phyloP scores from a whole-genome alignment of 805 yeast species.

The Citeromyces matritensis region DNA sequence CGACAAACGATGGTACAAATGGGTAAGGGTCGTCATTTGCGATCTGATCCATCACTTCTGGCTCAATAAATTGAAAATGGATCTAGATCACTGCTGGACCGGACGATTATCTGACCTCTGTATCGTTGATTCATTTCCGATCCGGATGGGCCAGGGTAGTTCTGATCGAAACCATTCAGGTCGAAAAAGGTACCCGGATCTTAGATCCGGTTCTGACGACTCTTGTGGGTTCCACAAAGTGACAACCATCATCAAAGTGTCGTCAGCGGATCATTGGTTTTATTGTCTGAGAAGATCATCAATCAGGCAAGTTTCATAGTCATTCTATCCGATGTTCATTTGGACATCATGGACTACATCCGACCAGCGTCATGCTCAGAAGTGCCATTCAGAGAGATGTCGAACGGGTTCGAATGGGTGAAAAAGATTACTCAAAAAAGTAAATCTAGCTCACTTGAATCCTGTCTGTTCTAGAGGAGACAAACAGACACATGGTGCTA shows the following conservation, averaged over 20 bases:
- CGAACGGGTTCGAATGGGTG: constrained; percentile 99
- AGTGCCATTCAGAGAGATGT: constrained; percentile 86
- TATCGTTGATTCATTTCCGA: too few relatives aligned
- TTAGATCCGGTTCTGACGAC: too few relatives aligned
- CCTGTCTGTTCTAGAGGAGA: constrained; percentile 61
- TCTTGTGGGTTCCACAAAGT: constrained; percentile 89
- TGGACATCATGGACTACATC: constrained; percentile 94
- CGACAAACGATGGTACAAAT: too few relatives aligned
- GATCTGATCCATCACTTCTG: too few relatives aligned
- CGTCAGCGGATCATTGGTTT: constrained; percentile 97
- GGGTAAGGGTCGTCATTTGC: too few relatives aligned
- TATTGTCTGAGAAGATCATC: constrained; percentile 91
- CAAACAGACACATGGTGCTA: constrained; percentile 89
- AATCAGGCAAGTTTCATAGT: constrained; percentile 80
- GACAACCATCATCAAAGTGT: constrained; percentile 82
- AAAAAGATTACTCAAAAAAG: constrained; percentile 87
- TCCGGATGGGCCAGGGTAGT: too few relatives aligned
- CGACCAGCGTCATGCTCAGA: constrained; percentile 89
- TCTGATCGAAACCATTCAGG: too few relatives aligned
- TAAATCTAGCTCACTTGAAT: constrained; percentile 47
- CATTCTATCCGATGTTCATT: constrained; percentile 85
- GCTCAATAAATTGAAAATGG: too few relatives aligned
- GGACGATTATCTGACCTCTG: too few relatives aligned
- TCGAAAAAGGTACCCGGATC: too few relatives aligned
- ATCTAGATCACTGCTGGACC: too few relatives aligned